Conservation (phyloP, 139 green algal species). For the Mesotaenium endlicherianum region DNA sequence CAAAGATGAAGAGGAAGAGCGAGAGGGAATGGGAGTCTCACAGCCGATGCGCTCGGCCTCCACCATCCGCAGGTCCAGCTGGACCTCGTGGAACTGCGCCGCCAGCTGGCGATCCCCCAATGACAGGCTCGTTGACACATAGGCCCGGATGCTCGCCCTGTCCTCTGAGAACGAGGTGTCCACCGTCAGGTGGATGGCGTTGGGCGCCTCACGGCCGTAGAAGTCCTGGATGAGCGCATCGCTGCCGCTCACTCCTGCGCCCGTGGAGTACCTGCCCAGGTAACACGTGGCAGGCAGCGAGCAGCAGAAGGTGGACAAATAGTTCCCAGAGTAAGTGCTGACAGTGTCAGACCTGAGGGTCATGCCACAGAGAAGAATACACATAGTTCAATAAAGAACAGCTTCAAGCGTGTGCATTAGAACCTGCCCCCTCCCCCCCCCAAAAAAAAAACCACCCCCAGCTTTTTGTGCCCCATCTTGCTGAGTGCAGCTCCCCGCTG, state of each 20-base stretch:
- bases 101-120: conserved; percentile 69
- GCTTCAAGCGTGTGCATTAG: no score
- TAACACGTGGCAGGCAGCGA: no score
- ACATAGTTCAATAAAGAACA: no score
- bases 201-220: conserved; percentile 63
- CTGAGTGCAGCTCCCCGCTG: no score
- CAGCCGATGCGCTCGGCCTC: conserved; percentile 75
- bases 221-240: conserved; percentile 92
- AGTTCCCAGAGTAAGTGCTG: no score
- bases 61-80: conserved; percentile 69
- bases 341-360: no score
- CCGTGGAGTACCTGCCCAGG: conserved; percentile 90
- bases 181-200: conserved; percentile 75
- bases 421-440: no score
- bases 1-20: background rate
- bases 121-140: conserved; percentile 65
- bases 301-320: no score
- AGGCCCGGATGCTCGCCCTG: conserved; percentile 56
- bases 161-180: conserved; percentile 67
- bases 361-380: no score
- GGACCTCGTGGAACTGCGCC: conserved; percentile 85
- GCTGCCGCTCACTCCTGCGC: conserved; percentile 67
- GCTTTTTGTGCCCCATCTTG: no score
- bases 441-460: no score
- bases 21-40: no score